Conservation (phyloP, 768 basidiomycete genomes). For the Pleurotus platypus region DNA sequence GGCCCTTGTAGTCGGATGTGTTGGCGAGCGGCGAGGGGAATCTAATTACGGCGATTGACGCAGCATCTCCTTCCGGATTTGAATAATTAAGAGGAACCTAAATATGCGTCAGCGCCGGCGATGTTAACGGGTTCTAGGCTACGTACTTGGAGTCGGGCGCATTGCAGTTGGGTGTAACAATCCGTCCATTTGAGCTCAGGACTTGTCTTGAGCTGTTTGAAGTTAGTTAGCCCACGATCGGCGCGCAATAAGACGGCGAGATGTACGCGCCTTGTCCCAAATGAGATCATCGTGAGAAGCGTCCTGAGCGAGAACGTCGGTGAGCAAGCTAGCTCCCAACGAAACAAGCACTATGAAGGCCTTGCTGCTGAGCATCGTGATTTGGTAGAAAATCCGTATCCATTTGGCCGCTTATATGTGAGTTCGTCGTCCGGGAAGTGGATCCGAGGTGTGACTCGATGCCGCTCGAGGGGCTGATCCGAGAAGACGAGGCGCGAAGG, state of each 20-base stretch:
- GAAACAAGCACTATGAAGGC: no score
- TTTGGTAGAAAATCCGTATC: background rate
- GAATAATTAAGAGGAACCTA: conserved; percentile 47
- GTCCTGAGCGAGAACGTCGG: background rate
- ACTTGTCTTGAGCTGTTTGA: background rate
- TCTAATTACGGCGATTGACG: conserved; percentile 39
- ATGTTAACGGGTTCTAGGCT: background rate
- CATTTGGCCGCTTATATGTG: no score
- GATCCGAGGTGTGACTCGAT: no score
- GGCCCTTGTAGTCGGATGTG: conserved; percentile 33
- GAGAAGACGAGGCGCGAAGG: no score
- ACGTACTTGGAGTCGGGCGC: conserved; percentile 21
- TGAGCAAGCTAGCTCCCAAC: no score
- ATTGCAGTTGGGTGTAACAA: conserved; percentile 19
- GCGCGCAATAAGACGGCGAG: background rate
- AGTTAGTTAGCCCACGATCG: background rate
- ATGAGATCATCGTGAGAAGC: background rate
- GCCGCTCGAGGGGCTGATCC: no score
- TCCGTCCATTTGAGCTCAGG: conserved; percentile 20
- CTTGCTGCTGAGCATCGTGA: no score
- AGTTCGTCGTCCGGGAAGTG: no score
- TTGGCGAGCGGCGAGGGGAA: conserved; percentile 28
- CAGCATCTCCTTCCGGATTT: conserved; percentile 31
- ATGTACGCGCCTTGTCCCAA: background rate
- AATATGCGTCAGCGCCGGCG: background rate